Conservation (phyloP, 805 yeast genomes). For the Candida nitratophila region DNA sequence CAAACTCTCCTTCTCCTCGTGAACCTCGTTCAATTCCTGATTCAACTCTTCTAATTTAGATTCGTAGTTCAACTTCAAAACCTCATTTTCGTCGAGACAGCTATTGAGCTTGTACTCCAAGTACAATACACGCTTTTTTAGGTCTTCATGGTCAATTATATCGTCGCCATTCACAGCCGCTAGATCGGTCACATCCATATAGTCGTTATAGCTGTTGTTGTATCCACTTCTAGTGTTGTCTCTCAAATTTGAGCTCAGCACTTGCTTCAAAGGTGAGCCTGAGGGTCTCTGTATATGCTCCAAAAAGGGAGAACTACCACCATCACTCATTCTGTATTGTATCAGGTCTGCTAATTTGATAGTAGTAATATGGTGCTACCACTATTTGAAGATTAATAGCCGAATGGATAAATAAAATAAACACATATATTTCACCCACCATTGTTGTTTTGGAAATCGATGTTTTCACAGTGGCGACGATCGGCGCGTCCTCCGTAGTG, state of each 20-base stretch:
- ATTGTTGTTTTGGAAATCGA: no score
- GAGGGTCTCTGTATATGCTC: background rate
- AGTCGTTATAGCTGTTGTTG: no score
- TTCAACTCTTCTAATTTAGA: conserved; percentile 14
- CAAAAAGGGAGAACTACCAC: background rate
- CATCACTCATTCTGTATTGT: background rate
- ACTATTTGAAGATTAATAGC: no score
- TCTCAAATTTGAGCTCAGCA: background rate
- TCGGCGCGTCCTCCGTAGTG: no score
- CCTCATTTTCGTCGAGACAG: background rate
- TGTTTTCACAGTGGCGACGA: no score
- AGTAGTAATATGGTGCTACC: no score
- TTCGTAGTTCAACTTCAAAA: conserved; percentile 2
- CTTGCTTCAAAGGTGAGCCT: background rate
- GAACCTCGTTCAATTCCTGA: conserved; percentile 18
- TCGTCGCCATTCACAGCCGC: background rate
- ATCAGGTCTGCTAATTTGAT: no score
- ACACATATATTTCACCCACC: no score
- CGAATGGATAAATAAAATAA: no score
- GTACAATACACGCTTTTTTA: conserved; percentile 6
- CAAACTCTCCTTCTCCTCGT: conserved; percentile 28
- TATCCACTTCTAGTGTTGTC: no score
- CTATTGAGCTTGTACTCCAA: conserved; percentile 8
- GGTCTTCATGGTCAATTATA: conserved; percentile 1
- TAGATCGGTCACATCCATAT: no score